Base-by-base conservation (phyloP, 441 rosid genomes). In the Kokia cookei region DNA sequence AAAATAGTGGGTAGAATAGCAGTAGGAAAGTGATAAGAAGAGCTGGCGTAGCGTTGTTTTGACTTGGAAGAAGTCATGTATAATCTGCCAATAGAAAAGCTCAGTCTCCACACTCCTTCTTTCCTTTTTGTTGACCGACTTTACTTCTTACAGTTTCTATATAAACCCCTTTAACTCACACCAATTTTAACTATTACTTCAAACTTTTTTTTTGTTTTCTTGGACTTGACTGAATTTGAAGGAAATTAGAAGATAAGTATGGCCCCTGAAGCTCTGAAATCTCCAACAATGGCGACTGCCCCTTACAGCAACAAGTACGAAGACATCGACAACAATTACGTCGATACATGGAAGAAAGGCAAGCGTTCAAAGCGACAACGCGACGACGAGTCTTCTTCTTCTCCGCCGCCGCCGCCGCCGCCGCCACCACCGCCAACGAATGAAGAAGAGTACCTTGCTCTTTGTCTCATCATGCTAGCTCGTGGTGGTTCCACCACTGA, bases 211-310 rank as follows among this genome's bases (percentile, higher is more conserved):
- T 32, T 32, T 32, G 37, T 4, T 32, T 32, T 32, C 37, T 32
- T 32, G 37, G 7, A 32, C 37, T 32, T 32, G 37, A 32, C 4
- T 32, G 37, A 29, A 32, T 32, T 32, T 1, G 6, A 32, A 32
- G 7, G 8, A 5, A 54, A 12, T 68, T 24, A 5, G 19, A 14
- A 47, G 42, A 55, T 2, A 17, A 55, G 7, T 42, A 27, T 59
- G 63, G 37, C 63, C 17, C 91, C 92, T 10, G 90, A 94, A 74
- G 93, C 97, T 50, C 77, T 90, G 54, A 89, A 83, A 67, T 88
- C 93, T 6, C 89, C 91, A 1, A 79, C 86, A 10, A 29, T 86
- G 3, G 74, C 37, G 37, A 32, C 82, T 2, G 1, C 86, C 22
- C 73, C 86, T 2, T 80, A 81, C 81, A 79, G 85, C 35, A 66